Evolutionary conservation across 2,329 filamentous ascomycete genomes (phyloP).

Genomic region (Epicoccum nigrum): DNA sequence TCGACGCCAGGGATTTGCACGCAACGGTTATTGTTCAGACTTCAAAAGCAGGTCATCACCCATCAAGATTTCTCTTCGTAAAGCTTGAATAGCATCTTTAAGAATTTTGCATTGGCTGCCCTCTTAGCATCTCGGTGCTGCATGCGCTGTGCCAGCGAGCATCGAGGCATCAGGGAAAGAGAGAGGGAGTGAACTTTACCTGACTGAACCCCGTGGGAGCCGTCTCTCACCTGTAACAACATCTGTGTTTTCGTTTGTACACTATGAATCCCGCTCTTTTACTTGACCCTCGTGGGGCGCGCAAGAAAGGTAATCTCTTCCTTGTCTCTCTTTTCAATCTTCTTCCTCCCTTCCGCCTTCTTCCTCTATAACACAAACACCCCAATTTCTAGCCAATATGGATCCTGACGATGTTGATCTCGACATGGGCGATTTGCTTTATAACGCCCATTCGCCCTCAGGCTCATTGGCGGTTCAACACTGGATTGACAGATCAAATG

Average conservation of each 20-base stretch:
- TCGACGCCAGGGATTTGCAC: slow-evolving; percentile 2
- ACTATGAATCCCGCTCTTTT: slow-evolving; percentile 35
- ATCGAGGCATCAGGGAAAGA: slow-evolving; percentile 16
- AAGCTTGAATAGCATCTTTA: not conserved
- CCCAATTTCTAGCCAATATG: not conserved
- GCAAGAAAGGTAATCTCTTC: slow-evolving; percentile 32
- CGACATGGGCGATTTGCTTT: slow-evolving; percentile 9
- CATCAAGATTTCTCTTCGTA: not conserved
- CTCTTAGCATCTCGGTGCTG: slow-evolving; percentile 25
- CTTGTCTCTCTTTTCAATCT: slow-evolving; percentile 8
- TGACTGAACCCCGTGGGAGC: not conserved
- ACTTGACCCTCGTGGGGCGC: slow-evolving; percentile 33
- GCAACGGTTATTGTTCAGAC: not conserved
- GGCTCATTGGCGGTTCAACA: slow-evolving; percentile 8
- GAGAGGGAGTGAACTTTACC: slow-evolving; percentile 12
- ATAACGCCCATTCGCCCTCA: not conserved
- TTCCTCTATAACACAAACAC: not conserved
- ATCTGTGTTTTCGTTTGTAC: slow-evolving; percentile 12
- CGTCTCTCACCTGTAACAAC: slow-evolving; percentile 23
- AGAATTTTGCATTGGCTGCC: slow-evolving; percentile 13
- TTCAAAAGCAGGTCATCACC: not conserved
- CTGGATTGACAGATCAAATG: slow-evolving; percentile 9
- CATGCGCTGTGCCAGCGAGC: slow-evolving; percentile 19
- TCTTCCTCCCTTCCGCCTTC: not conserved
- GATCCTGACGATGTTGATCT: slow-evolving; percentile 1